Conservation (phyloP, 129 eudicot genomes). For the Ambrosia artemisiifolia region DNA sequence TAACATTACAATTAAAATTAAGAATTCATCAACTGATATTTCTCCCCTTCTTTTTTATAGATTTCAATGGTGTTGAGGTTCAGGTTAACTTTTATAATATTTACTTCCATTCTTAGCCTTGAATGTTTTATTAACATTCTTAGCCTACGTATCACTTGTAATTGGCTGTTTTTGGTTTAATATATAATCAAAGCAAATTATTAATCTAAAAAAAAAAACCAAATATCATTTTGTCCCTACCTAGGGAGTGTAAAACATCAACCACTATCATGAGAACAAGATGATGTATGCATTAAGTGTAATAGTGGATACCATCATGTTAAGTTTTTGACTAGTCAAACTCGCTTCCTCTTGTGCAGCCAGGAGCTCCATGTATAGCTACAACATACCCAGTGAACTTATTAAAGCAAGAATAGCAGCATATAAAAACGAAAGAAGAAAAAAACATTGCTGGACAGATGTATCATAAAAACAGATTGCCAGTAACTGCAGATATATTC, state of each 20-base stretch:
- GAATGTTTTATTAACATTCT: too few species aligned
- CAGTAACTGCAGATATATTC: not conserved
- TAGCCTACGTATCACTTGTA: too few species aligned
- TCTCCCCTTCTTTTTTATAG: conserved; percentile 10
- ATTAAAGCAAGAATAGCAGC: not conserved
- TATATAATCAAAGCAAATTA: too few species aligned
- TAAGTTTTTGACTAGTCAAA: conserved; percentile 43
- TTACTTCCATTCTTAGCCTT: not conserved
- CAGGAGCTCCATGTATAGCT: conserved; percentile 62
- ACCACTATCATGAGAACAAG: conserved; percentile 11
- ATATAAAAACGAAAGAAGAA: not conserved
- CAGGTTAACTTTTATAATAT: not conserved
- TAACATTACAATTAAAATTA: conserved; percentile 11
- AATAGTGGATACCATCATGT: conserved; percentile 29
- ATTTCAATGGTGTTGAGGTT: not conserved
- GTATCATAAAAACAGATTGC: not conserved
- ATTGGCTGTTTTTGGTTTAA: too few species aligned
- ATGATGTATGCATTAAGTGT: conserved; percentile 19
- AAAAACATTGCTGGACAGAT: conserved; percentile 3
- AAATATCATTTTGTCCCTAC: not conserved
- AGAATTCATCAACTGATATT: conserved; percentile 5
- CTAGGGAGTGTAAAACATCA: not conserved
- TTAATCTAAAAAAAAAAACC: too few species aligned
- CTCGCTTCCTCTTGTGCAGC: conserved; percentile 71
- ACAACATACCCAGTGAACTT: conserved; percentile 8